Evolutionary conservation across 2,329 filamentous ascomycete species (phyloP).

Genomic region (Stachybotrys chlorohalonatus): DNA sequence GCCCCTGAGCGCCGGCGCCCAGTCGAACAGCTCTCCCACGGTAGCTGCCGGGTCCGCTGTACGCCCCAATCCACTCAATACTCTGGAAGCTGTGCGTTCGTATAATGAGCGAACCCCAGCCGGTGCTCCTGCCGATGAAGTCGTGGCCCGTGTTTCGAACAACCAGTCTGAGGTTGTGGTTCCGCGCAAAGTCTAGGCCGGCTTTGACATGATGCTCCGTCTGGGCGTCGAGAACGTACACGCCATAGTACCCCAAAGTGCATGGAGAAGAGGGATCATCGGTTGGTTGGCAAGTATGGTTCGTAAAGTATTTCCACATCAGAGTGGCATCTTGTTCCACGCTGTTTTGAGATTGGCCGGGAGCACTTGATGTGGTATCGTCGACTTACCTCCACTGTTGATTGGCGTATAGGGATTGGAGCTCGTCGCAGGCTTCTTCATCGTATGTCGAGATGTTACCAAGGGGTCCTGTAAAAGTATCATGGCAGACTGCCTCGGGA

Average conservation of each 20-base stretch:
- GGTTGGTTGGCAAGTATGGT: constrained; percentile 19
- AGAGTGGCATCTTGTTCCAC: constrained; percentile 18
- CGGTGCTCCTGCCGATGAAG: constrained; percentile 46
- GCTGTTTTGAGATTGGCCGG: constrained; percentile 4
- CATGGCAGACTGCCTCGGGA: constrained; percentile 23
- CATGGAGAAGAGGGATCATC: constrained; percentile 21
- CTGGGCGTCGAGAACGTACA: constrained; percentile 18
- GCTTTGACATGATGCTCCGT: not conserved
- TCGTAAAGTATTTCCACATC: constrained; percentile 34
- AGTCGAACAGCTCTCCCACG: not conserved
- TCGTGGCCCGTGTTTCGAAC: constrained; percentile 51
- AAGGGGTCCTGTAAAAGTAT: constrained; percentile 26
- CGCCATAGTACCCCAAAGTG: constrained; percentile 28
- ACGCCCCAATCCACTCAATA: constrained; percentile 2
- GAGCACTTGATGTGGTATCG: not conserved
- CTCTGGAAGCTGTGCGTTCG: constrained; percentile 45
- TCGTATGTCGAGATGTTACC: constrained; percentile 26
- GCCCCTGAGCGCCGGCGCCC: not conserved
- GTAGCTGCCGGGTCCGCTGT: not conserved
- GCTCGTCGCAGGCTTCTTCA: constrained; percentile 21
- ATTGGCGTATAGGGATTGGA: constrained; percentile 18
- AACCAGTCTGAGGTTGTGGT: constrained; percentile 41
- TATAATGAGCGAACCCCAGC: constrained; percentile 43
- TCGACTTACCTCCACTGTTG: constrained; percentile 27
- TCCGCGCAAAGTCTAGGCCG: constrained; percentile 26